Conservation (phyloP, 495 filamentous ascomycete genomes). For the Cryomyces minteri region DNA sequence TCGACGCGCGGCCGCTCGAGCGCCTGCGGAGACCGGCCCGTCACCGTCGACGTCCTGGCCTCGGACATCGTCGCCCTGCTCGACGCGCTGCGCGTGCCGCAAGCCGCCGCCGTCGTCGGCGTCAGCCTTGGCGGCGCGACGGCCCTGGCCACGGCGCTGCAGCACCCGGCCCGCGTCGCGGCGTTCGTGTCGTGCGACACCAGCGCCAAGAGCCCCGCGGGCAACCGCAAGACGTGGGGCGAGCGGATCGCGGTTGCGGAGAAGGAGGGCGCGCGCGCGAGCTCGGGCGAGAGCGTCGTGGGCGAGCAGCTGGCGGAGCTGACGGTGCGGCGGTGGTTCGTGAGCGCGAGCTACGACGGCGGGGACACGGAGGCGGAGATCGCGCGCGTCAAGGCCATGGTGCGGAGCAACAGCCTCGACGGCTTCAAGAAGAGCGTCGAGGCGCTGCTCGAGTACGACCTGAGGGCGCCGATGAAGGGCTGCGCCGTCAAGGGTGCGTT, state of each 20-base stretch:
- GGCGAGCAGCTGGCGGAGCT: constrained; percentile 39
- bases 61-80: constrained; percentile 35
- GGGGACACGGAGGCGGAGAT: constrained; percentile 26
- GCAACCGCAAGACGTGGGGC: constrained; percentile 58
- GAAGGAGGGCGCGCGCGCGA: constrained; percentile 27
- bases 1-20: constrained; percentile 41
- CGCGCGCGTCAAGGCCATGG: constrained; percentile 36
- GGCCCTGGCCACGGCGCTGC: constrained; percentile 47
- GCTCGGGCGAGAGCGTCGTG: constrained; percentile 32
- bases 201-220: constrained; percentile 43
- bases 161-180: constrained; percentile 36
- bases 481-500: constrained; percentile 43
- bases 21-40: constrained; percentile 24
- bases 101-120: constrained; percentile 33
- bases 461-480: constrained; percentile 40
- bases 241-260: constrained; percentile 55
- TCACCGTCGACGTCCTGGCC: constrained; percentile 46
- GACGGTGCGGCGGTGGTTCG: constrained; percentile 63
- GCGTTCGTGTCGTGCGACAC: constrained; percentile 63
- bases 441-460: constrained; percentile 59
- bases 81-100: constrained; percentile 14
- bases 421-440: constrained; percentile 53
- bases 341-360: constrained; percentile 36
- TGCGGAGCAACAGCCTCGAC: constrained; percentile 41
- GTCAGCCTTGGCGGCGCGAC: constrained; percentile 67